Percentiles rank a stretch among this genome's conserved stretches.
Conservation (phyloP, 331 rosid genomes). For the Arachis monticola region DNA sequence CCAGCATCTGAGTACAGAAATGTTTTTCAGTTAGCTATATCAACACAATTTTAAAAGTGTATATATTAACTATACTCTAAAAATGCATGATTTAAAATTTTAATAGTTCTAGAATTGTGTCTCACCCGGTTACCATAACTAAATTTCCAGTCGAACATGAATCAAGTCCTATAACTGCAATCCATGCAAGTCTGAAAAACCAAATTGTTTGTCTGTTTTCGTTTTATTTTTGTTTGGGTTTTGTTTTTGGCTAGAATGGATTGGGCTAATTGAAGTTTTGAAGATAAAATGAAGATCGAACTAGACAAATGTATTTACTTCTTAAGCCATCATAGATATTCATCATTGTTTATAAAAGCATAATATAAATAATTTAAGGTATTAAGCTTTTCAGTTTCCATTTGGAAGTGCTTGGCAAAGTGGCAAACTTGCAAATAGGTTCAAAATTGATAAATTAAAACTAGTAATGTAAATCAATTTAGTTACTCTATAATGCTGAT, state of each 20-base stretch:
- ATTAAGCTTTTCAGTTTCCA: background rate
- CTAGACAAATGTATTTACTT: background rate
- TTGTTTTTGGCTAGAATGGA: background rate
- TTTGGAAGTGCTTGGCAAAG: background rate
- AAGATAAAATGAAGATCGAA: too few species aligned
- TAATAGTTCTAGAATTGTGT: background rate
- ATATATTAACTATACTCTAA: conserved; percentile 10
- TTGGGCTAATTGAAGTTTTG: background rate
- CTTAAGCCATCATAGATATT: background rate
- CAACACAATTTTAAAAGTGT: conserved; percentile 12
- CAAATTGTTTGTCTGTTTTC: background rate
- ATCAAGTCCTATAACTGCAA: background rate
- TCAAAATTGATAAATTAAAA: too few species aligned
- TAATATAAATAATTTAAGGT: background rate
- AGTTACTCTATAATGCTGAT: too few species aligned
- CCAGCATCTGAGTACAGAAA: conserved; percentile 66
- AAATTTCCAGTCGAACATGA: conserved; percentile 11
- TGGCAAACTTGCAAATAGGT: background rate
- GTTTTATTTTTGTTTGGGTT: background rate
- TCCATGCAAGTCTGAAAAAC: conserved; percentile 3
- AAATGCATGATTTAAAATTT: conserved; percentile 13
- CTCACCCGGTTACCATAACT: background rate
- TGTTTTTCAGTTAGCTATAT: conserved; percentile 10
- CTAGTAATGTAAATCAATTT: too few species aligned
- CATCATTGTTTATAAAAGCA: background rate